Evolutionary conservation across 139 green algal genomes (phyloP).

Genomic region (Raphidocelis subcapitata): DNA sequence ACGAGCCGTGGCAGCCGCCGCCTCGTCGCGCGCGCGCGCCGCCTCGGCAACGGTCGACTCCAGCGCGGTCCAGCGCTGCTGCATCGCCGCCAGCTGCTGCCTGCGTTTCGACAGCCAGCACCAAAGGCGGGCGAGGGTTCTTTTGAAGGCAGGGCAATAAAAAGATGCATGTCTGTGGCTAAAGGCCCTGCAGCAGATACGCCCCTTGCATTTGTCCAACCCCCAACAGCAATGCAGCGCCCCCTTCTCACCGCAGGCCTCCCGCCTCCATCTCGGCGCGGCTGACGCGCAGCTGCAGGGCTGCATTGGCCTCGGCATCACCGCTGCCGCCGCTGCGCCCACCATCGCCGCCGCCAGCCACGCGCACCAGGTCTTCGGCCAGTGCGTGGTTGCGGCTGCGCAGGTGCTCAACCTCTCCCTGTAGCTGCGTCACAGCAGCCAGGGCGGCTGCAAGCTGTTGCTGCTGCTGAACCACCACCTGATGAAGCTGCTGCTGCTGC

Average conservation of each 20-base stretch:
- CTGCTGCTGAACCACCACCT: background rate
- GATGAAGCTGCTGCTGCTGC: background rate
- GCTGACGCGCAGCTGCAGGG: conserved; percentile 35
- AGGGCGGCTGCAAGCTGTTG: conserved; percentile 41
- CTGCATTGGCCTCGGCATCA: background rate
- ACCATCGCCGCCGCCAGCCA: background rate
- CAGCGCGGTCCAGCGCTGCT: conserved; percentile 18
- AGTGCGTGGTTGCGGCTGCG: conserved; percentile 52
- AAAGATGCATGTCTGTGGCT: too few relatives aligned
- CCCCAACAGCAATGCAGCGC: conserved; percentile 16
- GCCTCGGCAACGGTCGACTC: conserved; percentile 14
- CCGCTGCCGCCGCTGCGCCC: background rate
- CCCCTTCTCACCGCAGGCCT: conserved; percentile 23
- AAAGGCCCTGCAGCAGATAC: too few relatives aligned
- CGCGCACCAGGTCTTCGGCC: conserved; percentile 50
- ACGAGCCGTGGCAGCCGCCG: conserved; percentile 24
- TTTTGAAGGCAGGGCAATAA: too few relatives aligned
- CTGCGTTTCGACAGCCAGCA: conserved; percentile 14
- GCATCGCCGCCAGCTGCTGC: conserved; percentile 25
- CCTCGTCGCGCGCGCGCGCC: conserved; percentile 15
- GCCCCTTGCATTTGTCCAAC: too few relatives aligned
- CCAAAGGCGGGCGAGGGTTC: background rate
- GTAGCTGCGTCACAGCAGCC: conserved; percentile 26
- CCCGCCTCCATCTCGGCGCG: conserved; percentile 38
- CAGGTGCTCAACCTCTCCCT: conserved; percentile 45